phyloP scores from a whole-genome alignment of 371 early-diverging fungal genomes.

The Lichtheimia hyalospora region DNA sequence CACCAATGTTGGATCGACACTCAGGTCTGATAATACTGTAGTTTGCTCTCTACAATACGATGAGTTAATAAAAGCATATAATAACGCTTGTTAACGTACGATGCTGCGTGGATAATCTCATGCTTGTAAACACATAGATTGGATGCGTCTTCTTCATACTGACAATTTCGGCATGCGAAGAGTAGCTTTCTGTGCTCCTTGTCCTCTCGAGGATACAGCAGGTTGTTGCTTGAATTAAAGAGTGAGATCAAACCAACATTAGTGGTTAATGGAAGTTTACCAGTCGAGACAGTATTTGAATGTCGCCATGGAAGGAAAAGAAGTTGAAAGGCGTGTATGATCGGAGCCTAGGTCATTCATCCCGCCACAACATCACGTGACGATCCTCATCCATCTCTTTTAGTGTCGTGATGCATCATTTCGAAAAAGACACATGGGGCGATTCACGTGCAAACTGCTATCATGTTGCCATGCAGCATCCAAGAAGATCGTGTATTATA shows the following conservation, averaged over 20 bases:
- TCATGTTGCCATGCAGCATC: too few relatives aligned
- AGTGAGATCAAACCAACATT: background rate
- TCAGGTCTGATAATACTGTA: constrained; percentile 75
- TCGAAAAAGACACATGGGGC: too few relatives aligned
- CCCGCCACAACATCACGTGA: too few relatives aligned
- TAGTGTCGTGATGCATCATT: too few relatives aligned
- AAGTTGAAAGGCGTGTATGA: background rate
- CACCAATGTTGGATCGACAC: constrained; percentile 79
- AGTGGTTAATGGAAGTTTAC: constrained; percentile 27
- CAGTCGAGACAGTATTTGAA: constrained; percentile 77
- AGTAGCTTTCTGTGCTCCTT: constrained; percentile 61
- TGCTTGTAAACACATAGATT: constrained; percentile 86
- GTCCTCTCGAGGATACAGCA: constrained; percentile 97
- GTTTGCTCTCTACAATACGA: constrained; percentile 67
- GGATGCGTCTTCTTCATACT: constrained; percentile 83
- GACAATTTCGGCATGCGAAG: constrained; percentile 95
- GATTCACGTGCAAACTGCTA: too few relatives aligned
- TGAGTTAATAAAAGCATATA: background rate
- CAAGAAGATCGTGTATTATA: too few relatives aligned
- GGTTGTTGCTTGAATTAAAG: constrained; percentile 73
- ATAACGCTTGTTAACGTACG: constrained; percentile 48
- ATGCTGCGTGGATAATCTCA: constrained; percentile 76
- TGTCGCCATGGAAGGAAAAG: constrained; percentile 53
- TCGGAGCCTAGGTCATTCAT: background rate
- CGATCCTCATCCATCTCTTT: too few relatives aligned